Conservation (phyloP, 2,329 filamentous ascomycete genomes). For the Pyricularia sp. region DNA sequence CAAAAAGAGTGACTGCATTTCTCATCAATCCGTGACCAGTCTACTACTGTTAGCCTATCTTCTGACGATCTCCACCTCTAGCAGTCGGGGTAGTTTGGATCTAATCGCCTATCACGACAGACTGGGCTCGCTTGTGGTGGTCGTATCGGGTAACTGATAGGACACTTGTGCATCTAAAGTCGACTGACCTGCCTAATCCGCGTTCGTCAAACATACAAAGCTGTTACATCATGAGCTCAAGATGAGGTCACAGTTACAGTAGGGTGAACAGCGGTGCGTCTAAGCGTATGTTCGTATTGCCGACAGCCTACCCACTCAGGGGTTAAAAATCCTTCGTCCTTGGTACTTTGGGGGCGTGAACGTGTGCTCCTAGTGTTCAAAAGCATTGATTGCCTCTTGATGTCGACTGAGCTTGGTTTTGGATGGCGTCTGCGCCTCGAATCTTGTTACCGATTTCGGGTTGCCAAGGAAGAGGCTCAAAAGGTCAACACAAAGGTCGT, state of each 20-base stretch:
- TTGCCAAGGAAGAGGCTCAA: too few species aligned
- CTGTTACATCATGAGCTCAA: not conserved
- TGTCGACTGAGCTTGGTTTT: not conserved
- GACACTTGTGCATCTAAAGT: not conserved
- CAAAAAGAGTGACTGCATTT: not conserved
- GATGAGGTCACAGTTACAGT: not conserved
- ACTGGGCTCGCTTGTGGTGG: too few species aligned
- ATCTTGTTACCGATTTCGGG: not conserved
- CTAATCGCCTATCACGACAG: not conserved
- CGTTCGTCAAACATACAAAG: not conserved
- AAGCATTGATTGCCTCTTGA: not conserved
- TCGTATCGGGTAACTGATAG: not conserved
- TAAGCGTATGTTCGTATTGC: not conserved
- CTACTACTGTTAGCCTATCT: too few species aligned
- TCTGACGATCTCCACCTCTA: not conserved
- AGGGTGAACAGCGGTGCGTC: too few species aligned
- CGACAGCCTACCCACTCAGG: not conserved
- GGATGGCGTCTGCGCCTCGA: not conserved
- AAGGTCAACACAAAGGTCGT: too few species aligned
- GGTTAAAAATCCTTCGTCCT: not conserved
- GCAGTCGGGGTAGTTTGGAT: not conserved
- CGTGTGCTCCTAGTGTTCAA: not conserved
- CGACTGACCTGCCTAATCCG: not conserved
- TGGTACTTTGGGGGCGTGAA: not conserved
- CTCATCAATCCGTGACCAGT: not conserved